Base-by-base conservation (phyloP, 495 filamentous ascomycete species). In the Aspergillus biplanus region DNA sequence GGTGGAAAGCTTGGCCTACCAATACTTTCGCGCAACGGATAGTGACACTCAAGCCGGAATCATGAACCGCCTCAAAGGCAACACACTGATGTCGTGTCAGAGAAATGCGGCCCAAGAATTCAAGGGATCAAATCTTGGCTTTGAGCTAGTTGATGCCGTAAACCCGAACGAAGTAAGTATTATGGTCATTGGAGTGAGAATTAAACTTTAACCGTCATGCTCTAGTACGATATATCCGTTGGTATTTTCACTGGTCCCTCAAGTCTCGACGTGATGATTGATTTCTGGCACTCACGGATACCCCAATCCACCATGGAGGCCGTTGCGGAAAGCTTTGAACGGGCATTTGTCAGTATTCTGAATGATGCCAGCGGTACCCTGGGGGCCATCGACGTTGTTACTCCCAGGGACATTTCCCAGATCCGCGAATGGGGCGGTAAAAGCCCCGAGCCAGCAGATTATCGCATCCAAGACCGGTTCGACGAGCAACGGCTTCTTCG, bases 31-130 rank as follows among this genome's bases (percentile, higher is more conserved):
- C 0, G 59, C 59, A 1, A 7, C 35, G 4, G 42, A 49, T 1
- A 50, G 16, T 32, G 59, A 62, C 34, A 53, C 59, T 2, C 59
- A 62, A 27, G 31, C 52, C 3, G 59, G 59, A n/a, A 52, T 56
- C 6, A 56, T 62, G 31, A 33, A n/a, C 15, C 59, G 59, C 16
- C 35, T 62, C 16, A 62, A 62, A 42, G 52, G 52, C 39, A 62
- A 62, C 44, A 62, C 59, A 5, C 46, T 62, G 15, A 62, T 62
- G 59, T 62, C 59, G 8, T 62, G 59, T 16, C 59, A 62, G n/a
- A 56, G 59, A 37, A 62, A 62, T 27, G 59, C 59, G 4, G 39
- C 59, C 9, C 27, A 44, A 9, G 59, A 62, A 31, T 33, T 62
- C 5, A 37, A 55, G 33, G 59, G 59, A 27, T 62, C 59, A 33